Evolutionary conservation across 2,329 filamentous ascomycete species (phyloP), one percentile per base, ranked within the genome.

Genomic region (Clarireedia paspali): DNA sequence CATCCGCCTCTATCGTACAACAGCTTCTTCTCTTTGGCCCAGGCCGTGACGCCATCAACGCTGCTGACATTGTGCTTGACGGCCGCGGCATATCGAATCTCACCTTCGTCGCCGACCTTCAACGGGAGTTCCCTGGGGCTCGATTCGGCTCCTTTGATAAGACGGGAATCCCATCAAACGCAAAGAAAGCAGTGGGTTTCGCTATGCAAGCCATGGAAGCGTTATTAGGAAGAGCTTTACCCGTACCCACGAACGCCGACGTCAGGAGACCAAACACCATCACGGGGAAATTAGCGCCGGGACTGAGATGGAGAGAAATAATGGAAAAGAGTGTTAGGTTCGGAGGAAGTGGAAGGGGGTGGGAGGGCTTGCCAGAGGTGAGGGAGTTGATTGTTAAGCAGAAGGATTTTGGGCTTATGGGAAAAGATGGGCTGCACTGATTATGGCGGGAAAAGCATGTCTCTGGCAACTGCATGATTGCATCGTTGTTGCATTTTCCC

Each of bases 131-230:
- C 30, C 66, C 66, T 5, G 58, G 59, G 1, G 66, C 67, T 1
- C 57, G 24, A 17, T 68, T 68, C 36, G 61, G 62, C 10, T 59
- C 56, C 2, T 67, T 68, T n/a, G 66, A 69, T 23, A 63, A 64
- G 44, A 70, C 67, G 1, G 68, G 68, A 27, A 59, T 70, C 0
- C 68, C 67, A 7, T 63, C 59, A 6, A 68, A 69, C 55, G 68
- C 65, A 12, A 69, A 69, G 58, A 67, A 69, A 50, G 67, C 67
- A 7, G 66, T 70, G 0, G 67, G 67, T 1, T 70, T 70, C 46
- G 68, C 68, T 2, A 68, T 69, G 66, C 67, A 70, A 48, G 68
- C 67, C 12, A 67, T 70, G 64, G 67, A 70, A 52, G 67, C 67
- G 30, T 47, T 70, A 6, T 57, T 70, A 2, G 68, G 68, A 17